These are phyloP conservation scores for Daldinia sp. DNA, from an alignment of 2,329 filamentous ascomycete species.

Conservation along the genomic window DNA sequence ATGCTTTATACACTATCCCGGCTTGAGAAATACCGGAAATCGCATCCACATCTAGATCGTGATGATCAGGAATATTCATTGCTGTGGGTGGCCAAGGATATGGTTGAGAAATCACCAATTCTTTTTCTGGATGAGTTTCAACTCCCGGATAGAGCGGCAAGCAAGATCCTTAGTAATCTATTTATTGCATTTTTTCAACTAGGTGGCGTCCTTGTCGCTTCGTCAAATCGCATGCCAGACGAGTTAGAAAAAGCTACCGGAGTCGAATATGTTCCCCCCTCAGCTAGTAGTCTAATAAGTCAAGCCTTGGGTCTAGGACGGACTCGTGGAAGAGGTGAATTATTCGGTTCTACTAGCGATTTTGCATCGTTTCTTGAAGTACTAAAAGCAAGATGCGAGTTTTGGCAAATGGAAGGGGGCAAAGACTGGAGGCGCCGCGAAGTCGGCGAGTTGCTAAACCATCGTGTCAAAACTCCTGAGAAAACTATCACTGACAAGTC, in stretches of 20 bases:
- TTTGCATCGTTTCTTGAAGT: conserved; percentile 81
- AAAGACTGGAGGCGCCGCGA: conserved; percentile 74
- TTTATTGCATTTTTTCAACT: conserved; percentile 84
- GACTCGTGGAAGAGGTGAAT: conserved; percentile 53
- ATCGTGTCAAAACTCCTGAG: conserved; percentile 23
- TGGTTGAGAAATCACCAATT: conserved; percentile 77
- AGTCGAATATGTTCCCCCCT: conserved; percentile 68
- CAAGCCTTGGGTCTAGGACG: conserved; percentile 56
- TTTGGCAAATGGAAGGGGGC: conserved; percentile 83
- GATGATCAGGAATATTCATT: conserved; percentile 68
- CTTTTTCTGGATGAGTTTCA: conserved; percentile 87
- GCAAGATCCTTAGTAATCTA: conserved; percentile 80
- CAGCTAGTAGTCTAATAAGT: conserved; percentile 58
- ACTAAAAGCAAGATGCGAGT: conserved; percentile 78
- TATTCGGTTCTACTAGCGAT: conserved; percentile 71
- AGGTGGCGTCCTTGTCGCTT: conserved; percentile 81
- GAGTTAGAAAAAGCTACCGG: conserved; percentile 80
- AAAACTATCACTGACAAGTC: conserved; percentile 6
- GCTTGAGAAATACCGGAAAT: conserved; percentile 70
- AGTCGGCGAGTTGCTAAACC: conserved; percentile 45
- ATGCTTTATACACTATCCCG: conserved; percentile 81
- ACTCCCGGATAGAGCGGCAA: conserved; percentile 78
- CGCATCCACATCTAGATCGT: conserved; percentile 36
- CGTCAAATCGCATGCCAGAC: conserved; percentile 84
- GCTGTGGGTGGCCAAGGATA: conserved; percentile 76